These are phyloP conservation scores for Drosera spatulata DNA, from an alignment of 179 eudicot species.

Conservation along the genomic window DNA sequence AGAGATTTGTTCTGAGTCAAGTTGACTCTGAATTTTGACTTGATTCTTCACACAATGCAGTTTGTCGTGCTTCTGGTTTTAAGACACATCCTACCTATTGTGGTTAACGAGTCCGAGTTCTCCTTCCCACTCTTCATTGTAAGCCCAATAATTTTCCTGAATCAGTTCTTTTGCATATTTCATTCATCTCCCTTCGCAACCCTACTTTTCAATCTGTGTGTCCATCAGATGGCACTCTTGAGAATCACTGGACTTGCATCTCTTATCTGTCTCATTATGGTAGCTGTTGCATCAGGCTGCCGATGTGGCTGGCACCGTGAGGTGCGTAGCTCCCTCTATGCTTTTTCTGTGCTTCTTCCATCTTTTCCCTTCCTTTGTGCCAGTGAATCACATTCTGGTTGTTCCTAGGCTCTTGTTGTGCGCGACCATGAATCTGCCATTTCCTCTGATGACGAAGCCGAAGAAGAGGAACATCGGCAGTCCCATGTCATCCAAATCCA, in stretches of 20 bases:
- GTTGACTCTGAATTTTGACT: not conserved
- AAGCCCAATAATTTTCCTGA: conserved; percentile 9
- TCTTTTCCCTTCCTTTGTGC: not conserved
- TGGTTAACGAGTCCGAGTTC: conserved; percentile 47
- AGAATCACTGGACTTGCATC: conserved; percentile 20
- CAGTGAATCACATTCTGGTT: conserved; percentile 5
- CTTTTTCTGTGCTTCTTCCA: not conserved
- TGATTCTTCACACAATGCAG: conserved; percentile 23
- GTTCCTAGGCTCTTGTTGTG: conserved; percentile 7
- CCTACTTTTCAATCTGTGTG: not conserved
- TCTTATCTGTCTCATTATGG: conserved; percentile 23
- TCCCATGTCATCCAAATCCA: conserved; percentile 28
- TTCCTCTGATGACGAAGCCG: conserved; percentile 16
- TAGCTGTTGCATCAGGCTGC: conserved; percentile 15
- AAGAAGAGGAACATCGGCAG: conserved; percentile 14
- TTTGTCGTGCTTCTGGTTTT: conserved; percentile 67
- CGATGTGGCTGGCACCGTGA: conserved; percentile 5
- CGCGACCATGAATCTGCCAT: conserved; percentile 4
- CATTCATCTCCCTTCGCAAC: not conserved
- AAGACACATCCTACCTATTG: conserved; percentile 67
- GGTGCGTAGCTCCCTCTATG: not conserved
- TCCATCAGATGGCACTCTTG: conserved; percentile 21
- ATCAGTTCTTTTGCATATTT: not conserved
- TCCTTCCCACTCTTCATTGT: conserved; percentile 59
- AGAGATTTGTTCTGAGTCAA: too few species aligned